Evolutionary conservation across 441 rosid genomes (phyloP), one percentile per base, ranked within the genome.

Genomic region (Syzygium syzygioides): DNA sequence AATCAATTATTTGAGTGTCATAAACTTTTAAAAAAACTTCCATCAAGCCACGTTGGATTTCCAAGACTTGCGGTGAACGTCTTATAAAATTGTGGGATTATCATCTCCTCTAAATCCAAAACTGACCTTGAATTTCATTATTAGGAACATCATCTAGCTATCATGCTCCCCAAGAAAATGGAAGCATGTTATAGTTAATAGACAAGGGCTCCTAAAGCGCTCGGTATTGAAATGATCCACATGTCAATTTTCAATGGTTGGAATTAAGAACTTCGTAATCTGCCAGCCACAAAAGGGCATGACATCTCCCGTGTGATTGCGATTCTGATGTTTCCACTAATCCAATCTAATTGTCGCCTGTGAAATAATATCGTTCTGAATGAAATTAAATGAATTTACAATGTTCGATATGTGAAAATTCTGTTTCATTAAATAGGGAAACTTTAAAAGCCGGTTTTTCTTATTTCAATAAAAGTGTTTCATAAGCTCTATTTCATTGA

Each of bases 361-460:
- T 0, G 2, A 62, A 62, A 6, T 7, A n/a, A 0, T 62, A n/a
- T 6, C 9, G 4, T 62, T 62, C 2, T 28, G 1, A 62, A 13
- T 62, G 34, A 62, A n/a, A n/a, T 28, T 60, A 60, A 60, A 60
- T 3, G 4, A 28, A 60, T 60, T 28, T 28, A 12, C 28, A 4
- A 28, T 26, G 30, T 12, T 13, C 13, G 15, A 28, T 60, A 60
- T 26, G 66, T 60, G 17, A 6, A 60, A 60, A 60, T 9, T 20
- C 4, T 9, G 1, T 56, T 25, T 13, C 0, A 20, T 56, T 56
- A 56, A 56, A 8, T 56, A 1, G 60, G 12, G 0, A 56, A 10
- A 9, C 60, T 56, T 56, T 56, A 23, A 56, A 56, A 56, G 14
- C 0, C 20, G 4, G 2, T 13, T 28, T 60, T 28, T 26, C 4